These are phyloP conservation scores for Aspergillus hortae DNA, from an alignment of 2,329 filamentous ascomycete species.

Conservation along the genomic window DNA sequence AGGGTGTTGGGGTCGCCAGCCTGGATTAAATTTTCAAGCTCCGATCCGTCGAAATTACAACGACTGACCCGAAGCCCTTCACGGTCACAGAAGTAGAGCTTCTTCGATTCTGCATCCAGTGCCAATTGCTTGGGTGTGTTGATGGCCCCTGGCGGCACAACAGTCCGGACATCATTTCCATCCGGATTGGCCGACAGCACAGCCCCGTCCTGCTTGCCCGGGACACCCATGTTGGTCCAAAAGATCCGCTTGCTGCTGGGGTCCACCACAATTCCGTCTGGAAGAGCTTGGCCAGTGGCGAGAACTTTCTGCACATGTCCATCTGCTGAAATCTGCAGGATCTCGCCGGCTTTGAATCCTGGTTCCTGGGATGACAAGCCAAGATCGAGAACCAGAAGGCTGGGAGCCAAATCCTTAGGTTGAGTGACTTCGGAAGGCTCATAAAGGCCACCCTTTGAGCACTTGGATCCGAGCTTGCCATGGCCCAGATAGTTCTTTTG, in stretches of 20 bases:
- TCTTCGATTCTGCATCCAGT: conserved; percentile 21
- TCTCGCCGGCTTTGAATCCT: conserved; percentile 13
- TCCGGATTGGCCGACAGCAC: conserved; percentile 48
- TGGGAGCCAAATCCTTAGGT: background rate
- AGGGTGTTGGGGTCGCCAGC: conserved; percentile 30
- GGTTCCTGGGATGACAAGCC: conserved; percentile 17
- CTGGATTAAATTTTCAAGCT: conserved; percentile 39
- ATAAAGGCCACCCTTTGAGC: conserved; percentile 17
- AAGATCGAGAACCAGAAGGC: conserved; percentile 21
- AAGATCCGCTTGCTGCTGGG: conserved; percentile 37
- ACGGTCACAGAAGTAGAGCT: conserved; percentile 44
- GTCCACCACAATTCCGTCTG: conserved; percentile 46
- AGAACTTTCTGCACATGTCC: conserved; percentile 15
- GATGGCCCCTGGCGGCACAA: conserved; percentile 44
- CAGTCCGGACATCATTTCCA: conserved; percentile 42
- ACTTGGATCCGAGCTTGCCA: conserved; percentile 48
- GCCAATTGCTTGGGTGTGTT: conserved; percentile 50
- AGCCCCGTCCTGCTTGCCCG: conserved; percentile 39
- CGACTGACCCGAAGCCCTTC: conserved; percentile 41
- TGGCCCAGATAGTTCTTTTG: conserved; percentile 44
- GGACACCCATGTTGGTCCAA: conserved; percentile 51
- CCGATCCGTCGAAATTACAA: conserved; percentile 32
- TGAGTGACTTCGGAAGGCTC: background rate
- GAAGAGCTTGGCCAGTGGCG: conserved; percentile 24
- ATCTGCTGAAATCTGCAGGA: conserved; percentile 16